Base-by-base conservation (phyloP, 108 stramenopile species). In the Skeletonema tropicum region DNA sequence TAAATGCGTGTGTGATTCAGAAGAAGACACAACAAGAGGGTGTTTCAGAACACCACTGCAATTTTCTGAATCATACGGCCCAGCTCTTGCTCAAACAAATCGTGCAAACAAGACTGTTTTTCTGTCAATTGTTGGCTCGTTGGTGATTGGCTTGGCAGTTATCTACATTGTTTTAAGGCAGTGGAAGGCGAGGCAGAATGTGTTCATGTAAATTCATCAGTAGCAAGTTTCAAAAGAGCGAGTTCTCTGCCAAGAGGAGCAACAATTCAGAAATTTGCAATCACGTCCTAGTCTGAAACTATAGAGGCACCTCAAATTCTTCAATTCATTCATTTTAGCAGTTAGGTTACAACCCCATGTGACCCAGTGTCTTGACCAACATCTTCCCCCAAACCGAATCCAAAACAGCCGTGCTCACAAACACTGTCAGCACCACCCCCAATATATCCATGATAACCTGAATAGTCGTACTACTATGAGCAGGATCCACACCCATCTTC, bases 391-490 rank as follows among this genome's bases (percentile, higher is more conserved):
- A 70, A 11, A 77, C 76, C 73, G 81, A 80, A 59, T 96, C 93
- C 57, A 96, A 68, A 13, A 96, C 69, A 3, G 66, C 14, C 9
- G 88, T 83, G 38, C 86, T 86, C 14, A 96, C 89, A 46, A 80
- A 57, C 3, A 94, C 90, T 1, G 92, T 90, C 26, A 96, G 48
- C 0, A 93, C 73, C 11, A 96, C 95, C 79, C 70, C 74, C 42
- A 80, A 49, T 30, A 75, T 73, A 66, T 84, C 79, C 73, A 80
- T 80, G 2, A 75, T 33, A 25, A 89, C 91, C 74, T 97, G 96
- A 57, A 97, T 97, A 2, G 90, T 92, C 2, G 96, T 97, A 19
- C 88, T 89, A 74, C 87, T 86, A 75, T 97, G 93, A 12, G 96
- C 96, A n/a, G 96, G 93, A 85, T 97, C 96, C 60, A 94, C 84